Percentiles rank a stretch among this genome's conserved stretches.
phyloP scores from a whole-genome alignment of 2,329 filamentous ascomycete genomes.

The Polychaeton citri region DNA sequence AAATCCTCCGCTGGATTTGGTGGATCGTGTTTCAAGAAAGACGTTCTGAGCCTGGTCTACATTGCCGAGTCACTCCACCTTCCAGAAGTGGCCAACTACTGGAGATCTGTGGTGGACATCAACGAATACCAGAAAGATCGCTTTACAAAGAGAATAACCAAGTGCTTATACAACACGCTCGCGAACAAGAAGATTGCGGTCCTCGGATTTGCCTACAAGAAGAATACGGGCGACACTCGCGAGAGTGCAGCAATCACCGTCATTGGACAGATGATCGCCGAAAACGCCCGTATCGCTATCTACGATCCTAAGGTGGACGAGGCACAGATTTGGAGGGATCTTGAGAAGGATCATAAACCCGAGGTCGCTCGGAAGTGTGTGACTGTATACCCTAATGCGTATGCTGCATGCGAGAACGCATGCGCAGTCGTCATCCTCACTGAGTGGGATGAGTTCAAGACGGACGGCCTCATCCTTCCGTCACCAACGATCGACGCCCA shows the following conservation, averaged over 20 bases:
- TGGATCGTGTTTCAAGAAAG: constrained; percentile 72
- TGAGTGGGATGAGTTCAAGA: constrained; percentile 24
- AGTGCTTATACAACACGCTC: constrained; percentile 54
- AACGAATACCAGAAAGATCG: constrained; percentile 63
- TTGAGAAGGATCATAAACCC: constrained; percentile 11
- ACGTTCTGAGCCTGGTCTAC: constrained; percentile 61
- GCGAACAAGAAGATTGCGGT: constrained; percentile 57
- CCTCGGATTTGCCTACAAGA: constrained; percentile 69
- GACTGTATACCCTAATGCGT: constrained; percentile 16
- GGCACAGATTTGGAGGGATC: constrained; percentile 20
- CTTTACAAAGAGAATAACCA: constrained; percentile 53
- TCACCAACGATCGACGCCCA: neutral
- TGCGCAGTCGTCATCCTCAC: constrained; percentile 22
- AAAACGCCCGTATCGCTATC: constrained; percentile 50
- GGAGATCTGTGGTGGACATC: constrained; percentile 59
- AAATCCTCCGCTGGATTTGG: constrained; percentile 67
- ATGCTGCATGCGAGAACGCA: constrained; percentile 20
- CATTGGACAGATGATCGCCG: constrained; percentile 51
- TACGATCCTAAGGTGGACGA: constrained; percentile 45
- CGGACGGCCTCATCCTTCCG: constrained; percentile 9
- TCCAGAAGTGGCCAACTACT: constrained; percentile 61
- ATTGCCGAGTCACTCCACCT: constrained; percentile 57
- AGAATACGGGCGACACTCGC: constrained; percentile 62
- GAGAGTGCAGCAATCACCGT: constrained; percentile 58
- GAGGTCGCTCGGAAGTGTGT: constrained; percentile 16